Percentiles rank a stretch among this genome's conserved stretches.
These are phyloP conservation scores for Panicum virgatum DNA, from an alignment of 202 grass and related monocot species.

Conservation along the genomic window DNA sequence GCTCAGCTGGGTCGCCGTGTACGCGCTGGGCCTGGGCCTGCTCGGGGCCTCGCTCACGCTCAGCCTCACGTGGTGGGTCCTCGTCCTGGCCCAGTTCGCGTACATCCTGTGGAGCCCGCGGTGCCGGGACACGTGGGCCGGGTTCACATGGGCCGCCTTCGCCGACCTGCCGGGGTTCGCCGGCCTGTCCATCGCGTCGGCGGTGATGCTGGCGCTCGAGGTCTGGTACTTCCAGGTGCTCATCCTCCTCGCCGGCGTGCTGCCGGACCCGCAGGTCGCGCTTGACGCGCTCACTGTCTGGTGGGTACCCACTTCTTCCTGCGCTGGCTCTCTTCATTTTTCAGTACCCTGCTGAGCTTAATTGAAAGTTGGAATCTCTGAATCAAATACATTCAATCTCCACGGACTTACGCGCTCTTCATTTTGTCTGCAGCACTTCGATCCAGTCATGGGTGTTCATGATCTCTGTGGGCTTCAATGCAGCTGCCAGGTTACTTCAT, in stretches of 20 bases:
- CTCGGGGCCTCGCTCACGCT: conserved; percentile 77
- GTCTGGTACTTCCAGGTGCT: conserved; percentile 94
- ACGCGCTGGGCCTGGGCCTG: conserved; percentile 59
- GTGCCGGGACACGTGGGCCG: conserved; percentile 71
- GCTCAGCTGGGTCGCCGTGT: conserved; percentile 75
- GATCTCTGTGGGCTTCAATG: conserved; percentile 96
- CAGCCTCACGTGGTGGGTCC: conserved; percentile 76
- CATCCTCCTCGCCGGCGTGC: conserved; percentile 80
- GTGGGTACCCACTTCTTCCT: conserved; percentile 25
- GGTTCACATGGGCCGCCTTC: conserved; percentile 85
- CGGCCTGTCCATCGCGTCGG: conserved; percentile 68
- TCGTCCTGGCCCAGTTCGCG: conserved; percentile 71
- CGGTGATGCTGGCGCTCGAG: conserved; percentile 92
- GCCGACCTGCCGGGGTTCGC: conserved; percentile 66
- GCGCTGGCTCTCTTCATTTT: no score
- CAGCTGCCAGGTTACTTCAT: conserved; percentile 67
- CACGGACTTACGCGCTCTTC: neutral
- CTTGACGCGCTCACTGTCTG: conserved; percentile 89
- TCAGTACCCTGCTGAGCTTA: no score
- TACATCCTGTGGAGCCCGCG: conserved; percentile 69
- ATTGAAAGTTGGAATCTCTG: no score
- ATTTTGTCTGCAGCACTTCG: conserved; percentile 70
- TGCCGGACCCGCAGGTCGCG: conserved; percentile 70
- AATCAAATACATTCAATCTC: neutral
- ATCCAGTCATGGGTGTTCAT: conserved; percentile 92